Evolutionary conservation across 345 rosid genomes (phyloP).

Genomic region (Eucalyptus tenuipes): DNA sequence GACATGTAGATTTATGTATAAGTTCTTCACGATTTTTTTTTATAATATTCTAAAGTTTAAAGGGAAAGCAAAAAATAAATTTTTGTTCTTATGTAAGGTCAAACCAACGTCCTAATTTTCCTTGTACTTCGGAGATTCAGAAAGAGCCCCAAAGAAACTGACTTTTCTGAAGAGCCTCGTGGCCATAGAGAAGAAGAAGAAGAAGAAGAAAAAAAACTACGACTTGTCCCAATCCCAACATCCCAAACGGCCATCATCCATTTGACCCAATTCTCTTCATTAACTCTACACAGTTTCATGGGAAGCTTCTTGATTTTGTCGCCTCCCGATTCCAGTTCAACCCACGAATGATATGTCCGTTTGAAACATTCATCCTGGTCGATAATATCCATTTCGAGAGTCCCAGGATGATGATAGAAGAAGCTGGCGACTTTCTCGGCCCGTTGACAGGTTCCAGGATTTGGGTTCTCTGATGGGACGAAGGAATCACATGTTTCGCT

Average conservation of each 20-base stretch:
- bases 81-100: neutral
- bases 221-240: neutral
- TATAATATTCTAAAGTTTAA: neutral
- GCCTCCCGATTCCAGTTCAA: neutral
- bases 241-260: neutral
- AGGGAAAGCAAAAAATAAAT: neutral
- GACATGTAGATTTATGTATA: neutral
- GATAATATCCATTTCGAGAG: neutral
- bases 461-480: constrained; percentile 19
- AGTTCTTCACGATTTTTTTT: neutral
- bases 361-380: neutral
- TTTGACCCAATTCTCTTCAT: neutral
- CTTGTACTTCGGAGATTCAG: neutral
- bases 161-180: neutral
- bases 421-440: neutral
- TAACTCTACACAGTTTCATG: neutral
- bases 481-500: constrained; percentile 7
- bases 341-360: neutral
- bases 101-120: neutral
- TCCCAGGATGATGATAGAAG: neutral
- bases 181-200: neutral
- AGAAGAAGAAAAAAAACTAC: too few species aligned
- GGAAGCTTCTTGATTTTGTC: neutral
- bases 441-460: constrained; percentile 1
- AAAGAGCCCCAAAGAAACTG: neutral